A percentile compares a stretch with the other conserved stretches of the same genome.
phyloP scores from a whole-genome alignment of 257 asterid genomes.

The Solanum chilense region DNA sequence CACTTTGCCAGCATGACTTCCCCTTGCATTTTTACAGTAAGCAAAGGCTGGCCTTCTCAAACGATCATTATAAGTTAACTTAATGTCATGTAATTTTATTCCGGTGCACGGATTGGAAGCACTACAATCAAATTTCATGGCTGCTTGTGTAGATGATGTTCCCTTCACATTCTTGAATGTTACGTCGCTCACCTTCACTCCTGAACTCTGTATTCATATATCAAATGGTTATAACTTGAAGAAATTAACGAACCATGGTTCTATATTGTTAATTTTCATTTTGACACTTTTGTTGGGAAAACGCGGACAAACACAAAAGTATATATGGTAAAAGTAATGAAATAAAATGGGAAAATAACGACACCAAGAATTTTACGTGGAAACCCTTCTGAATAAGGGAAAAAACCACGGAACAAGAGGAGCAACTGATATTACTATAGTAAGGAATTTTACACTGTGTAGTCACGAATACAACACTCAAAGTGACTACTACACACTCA shows the following conservation, averaged over 20 bases:
- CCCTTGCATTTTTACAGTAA: slow-evolving; percentile 50
- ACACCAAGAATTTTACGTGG: too few relatives aligned
- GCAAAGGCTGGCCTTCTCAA: slow-evolving; percentile 25
- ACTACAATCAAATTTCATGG: slow-evolving; percentile 58
- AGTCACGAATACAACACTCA: too few relatives aligned
- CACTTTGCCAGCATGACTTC: slow-evolving; percentile 26
- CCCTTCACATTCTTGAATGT: slow-evolving; percentile 52
- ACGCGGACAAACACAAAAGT: too few relatives aligned
- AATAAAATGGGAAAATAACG: too few relatives aligned
- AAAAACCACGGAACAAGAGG: too few relatives aligned
- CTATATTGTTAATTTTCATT: not conserved
- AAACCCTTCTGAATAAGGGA: too few relatives aligned
- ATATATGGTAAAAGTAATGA: too few relatives aligned
- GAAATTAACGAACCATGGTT: not conserved
- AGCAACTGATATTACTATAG: too few relatives aligned
- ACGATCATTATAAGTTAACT: slow-evolving; percentile 25
- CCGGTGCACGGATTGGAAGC: slow-evolving; percentile 44
- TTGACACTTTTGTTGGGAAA: too few relatives aligned
- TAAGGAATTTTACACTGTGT: too few relatives aligned
- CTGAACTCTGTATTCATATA: slow-evolving; percentile 33
- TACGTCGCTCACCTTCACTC: slow-evolving; percentile 53
- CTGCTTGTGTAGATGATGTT: slow-evolving; percentile 59
- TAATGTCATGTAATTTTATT: slow-evolving; percentile 43
- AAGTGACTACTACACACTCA: too few relatives aligned
- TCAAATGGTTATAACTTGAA: not conserved